Conservation (phyloP, 139 green algal genomes). For the Tetradesmus obliquus region DNA sequence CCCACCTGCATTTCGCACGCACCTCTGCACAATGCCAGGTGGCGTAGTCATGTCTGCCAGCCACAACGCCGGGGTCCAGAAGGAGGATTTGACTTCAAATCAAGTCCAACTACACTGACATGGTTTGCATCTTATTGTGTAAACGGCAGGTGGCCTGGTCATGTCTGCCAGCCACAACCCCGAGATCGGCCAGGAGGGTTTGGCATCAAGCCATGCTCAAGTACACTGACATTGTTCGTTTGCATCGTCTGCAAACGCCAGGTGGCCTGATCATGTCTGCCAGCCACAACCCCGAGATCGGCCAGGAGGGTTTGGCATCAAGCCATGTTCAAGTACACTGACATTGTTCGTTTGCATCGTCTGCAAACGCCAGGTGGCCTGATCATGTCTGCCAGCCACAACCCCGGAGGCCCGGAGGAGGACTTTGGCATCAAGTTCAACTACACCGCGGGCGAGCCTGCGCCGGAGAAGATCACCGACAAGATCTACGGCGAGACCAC, state of each 20-base stretch:
- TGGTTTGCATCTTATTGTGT: conserved; percentile 2
- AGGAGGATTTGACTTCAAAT: conserved; percentile 99
- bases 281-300: conserved; percentile 97
- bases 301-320: conserved; percentile 99
- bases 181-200: conserved; percentile 97
- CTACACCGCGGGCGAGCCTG: conserved; percentile 91
- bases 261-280: conserved; percentile 99
- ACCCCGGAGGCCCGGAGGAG: conserved; percentile 96
- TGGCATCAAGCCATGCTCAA: conserved; percentile 99
- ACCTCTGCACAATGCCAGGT: too few species aligned
- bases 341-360: neutral
- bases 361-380: conserved; percentile 81
- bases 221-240: too few species aligned
- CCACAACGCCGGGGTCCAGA: conserved; percentile 97
- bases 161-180: conserved; percentile 99
- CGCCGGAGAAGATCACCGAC: conserved; percentile 98
- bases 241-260: too few species aligned
- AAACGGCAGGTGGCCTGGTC: conserved; percentile 88
- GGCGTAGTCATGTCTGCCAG: conserved; percentile 98
- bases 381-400: conserved; percentile 99
- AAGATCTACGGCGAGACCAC: conserved; percentile 96
- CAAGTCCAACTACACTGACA: conserved; percentile 94
- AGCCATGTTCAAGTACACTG: conserved; percentile 97
- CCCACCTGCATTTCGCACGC: too few species aligned
- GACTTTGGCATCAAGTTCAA: conserved; percentile 99